These are phyloP conservation scores for Coprinopsis cinerea DNA, from an alignment of 768 basidiomycete species.

Conservation along the genomic window DNA sequence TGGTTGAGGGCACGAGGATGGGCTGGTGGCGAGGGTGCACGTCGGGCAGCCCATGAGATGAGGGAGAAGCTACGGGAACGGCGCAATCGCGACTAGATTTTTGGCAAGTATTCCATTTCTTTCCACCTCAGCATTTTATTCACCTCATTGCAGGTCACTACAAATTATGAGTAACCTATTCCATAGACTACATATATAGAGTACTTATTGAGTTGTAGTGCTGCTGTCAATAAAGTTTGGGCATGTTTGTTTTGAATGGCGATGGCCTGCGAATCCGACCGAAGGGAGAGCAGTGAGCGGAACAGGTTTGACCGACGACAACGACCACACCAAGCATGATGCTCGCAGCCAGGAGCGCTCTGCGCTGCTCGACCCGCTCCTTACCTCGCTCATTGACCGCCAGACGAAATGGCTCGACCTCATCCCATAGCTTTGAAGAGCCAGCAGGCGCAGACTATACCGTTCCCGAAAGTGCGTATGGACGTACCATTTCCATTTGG, in stretches of 20 bases:
- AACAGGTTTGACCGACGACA: background rate
- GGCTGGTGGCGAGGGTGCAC: constrained; percentile 68
- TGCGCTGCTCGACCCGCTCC: constrained; percentile 30
- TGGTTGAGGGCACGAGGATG: constrained; percentile 82
- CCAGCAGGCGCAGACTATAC: constrained; percentile 36
- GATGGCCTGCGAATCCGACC: constrained; percentile 2
- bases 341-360: constrained; percentile 37
- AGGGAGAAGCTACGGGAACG: constrained; percentile 37
- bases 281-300: background rate
- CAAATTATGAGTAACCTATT: no score
- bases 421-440: constrained; percentile 24
- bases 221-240: constrained; percentile 6
- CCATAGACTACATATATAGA: background rate
- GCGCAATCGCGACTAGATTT: constrained; percentile 21
- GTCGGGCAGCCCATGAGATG: constrained; percentile 53
- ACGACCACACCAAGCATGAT: constrained; percentile 25
- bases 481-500: background rate
- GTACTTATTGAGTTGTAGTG: background rate
- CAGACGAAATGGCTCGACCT: constrained; percentile 1
- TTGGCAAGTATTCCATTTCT: background rate
- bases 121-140: no score
- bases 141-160: no score
- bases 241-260: constrained; percentile 6
- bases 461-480: constrained; percentile 46
- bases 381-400: constrained; percentile 18